Conservation (phyloP, 2,329 filamentous ascomycete species). For the Fusarium sp. region DNA sequence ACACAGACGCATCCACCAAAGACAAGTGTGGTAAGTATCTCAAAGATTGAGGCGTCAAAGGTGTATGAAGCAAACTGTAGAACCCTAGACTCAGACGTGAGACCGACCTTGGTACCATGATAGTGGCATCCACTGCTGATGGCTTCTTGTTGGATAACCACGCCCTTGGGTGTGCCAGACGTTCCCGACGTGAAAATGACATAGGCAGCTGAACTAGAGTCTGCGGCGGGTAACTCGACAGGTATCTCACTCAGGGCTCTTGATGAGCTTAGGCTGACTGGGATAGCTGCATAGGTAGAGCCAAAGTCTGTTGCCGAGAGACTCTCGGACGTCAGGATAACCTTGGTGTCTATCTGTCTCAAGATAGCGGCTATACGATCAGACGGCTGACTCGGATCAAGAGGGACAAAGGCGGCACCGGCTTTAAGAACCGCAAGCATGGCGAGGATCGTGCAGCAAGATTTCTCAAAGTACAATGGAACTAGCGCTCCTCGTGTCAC, state of each 20-base stretch:
- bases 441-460: conserved; percentile 37
- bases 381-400: not conserved
- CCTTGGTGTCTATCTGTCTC: not conserved
- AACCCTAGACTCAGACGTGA: conserved; percentile 13
- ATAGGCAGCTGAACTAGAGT: not conserved
- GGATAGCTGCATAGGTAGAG: not conserved
- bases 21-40: conserved; percentile 23
- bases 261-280: not conserved
- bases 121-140: conserved; percentile 9
- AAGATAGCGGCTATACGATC: not conserved
- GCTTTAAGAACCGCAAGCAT: conserved; percentile 30
- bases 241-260: not conserved
- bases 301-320: not conserved
- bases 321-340: not conserved
- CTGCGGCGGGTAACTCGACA: not conserved
- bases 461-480: conserved; percentile 41
- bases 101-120: not conserved
- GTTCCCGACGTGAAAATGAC: conserved; percentile 5
- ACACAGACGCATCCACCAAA: conserved; percentile 60
- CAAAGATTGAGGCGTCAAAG: conserved; percentile 31
- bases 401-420: not conserved
- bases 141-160: conserved; percentile 16
- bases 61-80: conserved; percentile 35
- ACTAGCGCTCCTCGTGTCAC: not conserved
- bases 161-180: conserved; percentile 1